Evolutionary conservation across 1,139 yeast species (phyloP), one percentile per base, ranked within the genome.

Genomic region (Magnusiomyces ingens): DNA sequence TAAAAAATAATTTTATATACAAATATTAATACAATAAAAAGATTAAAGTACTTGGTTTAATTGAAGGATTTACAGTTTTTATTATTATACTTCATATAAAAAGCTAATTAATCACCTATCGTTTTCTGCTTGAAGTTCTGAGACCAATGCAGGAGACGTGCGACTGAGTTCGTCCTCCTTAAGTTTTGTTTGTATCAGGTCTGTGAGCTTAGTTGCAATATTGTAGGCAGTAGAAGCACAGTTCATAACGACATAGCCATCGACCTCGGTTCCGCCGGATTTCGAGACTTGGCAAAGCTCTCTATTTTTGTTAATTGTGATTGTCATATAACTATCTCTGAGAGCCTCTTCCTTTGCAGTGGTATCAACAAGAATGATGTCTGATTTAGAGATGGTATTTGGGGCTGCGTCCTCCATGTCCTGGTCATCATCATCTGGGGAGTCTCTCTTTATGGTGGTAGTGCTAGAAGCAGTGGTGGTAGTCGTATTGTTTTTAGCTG

Each of bases 201-300:
- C 80, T 0, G 96, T 87, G 58, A 87, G 68, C 19, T 70, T 67
- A 53, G 79, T 82, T 6, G 89, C 94, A 47, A 82, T 77, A 11
- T 70, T 68, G 64, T 79, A 81, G 1, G 96, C 94, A 58, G 77
- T 73, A 56, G 79, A 78, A 42, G 88, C 79, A 65, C 95, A 83
- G 45, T 82, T 81, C 72, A 90, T 74, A 53, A 93, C 71, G 38
- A 79, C 73, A 48, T 78, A 67, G 0, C 95, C 90, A 62, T 89
- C 93, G 60, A 93, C 81, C 1, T 95, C 86, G 49, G 88, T 74
- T 0, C 98, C 97, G 49, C 99, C 99, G 45, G 90, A 86, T 64
- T 93, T 93, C 49, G 87, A 79, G 44, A 94, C 75, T 67, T 93
- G 99, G 52, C 96, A 89, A 18, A 93, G 74, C 64, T 93, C 99